Base-by-base conservation (phyloP, 2,329 filamentous ascomycete genomes). In the Penicillium sp. region DNA sequence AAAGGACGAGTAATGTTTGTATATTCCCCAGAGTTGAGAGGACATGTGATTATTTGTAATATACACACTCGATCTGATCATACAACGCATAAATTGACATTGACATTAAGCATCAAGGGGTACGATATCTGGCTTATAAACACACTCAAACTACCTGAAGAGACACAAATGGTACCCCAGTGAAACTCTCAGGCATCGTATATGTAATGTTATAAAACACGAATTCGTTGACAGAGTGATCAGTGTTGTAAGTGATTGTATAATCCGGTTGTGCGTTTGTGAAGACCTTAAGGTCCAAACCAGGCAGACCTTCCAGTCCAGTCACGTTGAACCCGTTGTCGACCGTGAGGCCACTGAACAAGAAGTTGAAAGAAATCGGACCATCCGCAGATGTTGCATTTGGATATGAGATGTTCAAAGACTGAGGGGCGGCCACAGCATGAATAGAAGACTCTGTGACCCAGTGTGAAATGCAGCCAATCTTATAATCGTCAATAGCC, bases 391-490 rank as follows among this genome's bases (percentile, higher is more conserved):
- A 43, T 31, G 60, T 59, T 75, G 72, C 64, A 42, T 79, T 82
- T 2, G 84, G 84, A 59, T 87, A 87, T 0, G 78, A 77, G 2
- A 87, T 66, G 11, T 75, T 76, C 7, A 87, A 69, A 0, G 62
- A 68, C 11, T 73, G 68, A 0, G 78, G 75, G 2, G 71, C 68
- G 0, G 81, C 78, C 26, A 75, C 65, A 0, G 74, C 72, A 35
- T 78, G 63, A 44, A 82, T 64, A 6, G 73, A 67, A 32, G 64
- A 67, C 55, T 80, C 74, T 0, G 73, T 75, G 0, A 77, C 71
- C 54, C 75, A 76, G n/a, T 75, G 66, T 53, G 70, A 56, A n/a
- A 56, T 32, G n/a, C 43, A 63, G 13, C 67, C 66, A 32, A 71
- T 55, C 5, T 66, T 62, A 9, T 56, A 37, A 10, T 64, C 63